Evolutionary conservation across 257 asterid genomes (phyloP).

Genomic region (Echium plantagineum): DNA sequence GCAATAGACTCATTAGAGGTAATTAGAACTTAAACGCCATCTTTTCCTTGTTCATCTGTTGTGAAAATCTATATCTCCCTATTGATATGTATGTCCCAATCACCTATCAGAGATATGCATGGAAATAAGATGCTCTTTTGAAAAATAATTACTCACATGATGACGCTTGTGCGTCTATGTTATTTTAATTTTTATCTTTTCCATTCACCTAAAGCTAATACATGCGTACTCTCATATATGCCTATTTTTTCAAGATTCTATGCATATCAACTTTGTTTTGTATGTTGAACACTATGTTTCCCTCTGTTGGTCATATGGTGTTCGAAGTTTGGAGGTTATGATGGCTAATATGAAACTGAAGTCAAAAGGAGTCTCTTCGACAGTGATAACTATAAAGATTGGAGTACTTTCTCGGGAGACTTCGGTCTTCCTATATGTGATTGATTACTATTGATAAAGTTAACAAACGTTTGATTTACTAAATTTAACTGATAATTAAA

Average conservation of each 20-base stretch:
- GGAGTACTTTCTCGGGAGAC: not conserved
- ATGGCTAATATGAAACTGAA: not conserved
- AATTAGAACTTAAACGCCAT: not conserved
- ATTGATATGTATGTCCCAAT: too few relatives aligned
- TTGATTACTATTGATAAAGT: not conserved
- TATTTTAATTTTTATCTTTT: too few relatives aligned
- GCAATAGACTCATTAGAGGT: conserved; percentile 20
- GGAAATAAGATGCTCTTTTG: too few relatives aligned
- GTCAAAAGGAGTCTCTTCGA: not conserved
- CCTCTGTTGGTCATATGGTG: not conserved
- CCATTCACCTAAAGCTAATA: too few relatives aligned
- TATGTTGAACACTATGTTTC: not conserved
- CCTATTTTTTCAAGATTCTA: not conserved
- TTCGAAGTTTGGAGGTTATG: not conserved
- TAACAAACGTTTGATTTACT: not conserved
- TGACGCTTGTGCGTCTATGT: not conserved
- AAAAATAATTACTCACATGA: not conserved
- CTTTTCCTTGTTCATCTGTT: not conserved
- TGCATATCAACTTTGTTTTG: not conserved
- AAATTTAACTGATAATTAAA: not conserved
- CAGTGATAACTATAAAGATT: not conserved
- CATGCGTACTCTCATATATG: not conserved
- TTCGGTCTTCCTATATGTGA: not conserved
- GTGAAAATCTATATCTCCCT: not conserved
- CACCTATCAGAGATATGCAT: too few relatives aligned